Evolutionary conservation across 1,284 basidiomycete species (phyloP).

Genomic region (Rhodofomes roseus): DNA sequence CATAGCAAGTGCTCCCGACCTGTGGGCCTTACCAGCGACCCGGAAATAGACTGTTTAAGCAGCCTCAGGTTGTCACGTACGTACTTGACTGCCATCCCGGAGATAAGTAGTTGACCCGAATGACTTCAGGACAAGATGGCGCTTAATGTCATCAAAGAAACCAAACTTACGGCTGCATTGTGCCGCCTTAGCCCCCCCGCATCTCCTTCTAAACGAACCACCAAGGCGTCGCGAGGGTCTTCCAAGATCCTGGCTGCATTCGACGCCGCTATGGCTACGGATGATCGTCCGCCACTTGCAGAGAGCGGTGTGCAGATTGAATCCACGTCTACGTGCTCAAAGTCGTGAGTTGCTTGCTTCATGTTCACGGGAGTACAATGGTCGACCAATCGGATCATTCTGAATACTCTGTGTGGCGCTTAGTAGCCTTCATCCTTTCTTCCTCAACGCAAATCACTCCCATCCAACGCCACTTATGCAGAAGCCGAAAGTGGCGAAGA

Average conservation of each 20-base stretch:
- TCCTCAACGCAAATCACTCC: neutral
- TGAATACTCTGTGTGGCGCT: neutral
- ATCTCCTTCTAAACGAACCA: conserved; percentile 9
- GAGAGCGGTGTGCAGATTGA: neutral
- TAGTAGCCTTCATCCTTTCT: conserved; percentile 2
- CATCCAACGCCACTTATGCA: neutral
- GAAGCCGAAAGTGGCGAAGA: neutral
- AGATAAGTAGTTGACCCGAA: too few relatives aligned
- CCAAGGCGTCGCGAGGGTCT: neutral
- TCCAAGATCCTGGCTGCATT: conserved; percentile 22
- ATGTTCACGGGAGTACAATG: neutral
- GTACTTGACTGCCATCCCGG: too few relatives aligned
- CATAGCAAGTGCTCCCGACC: too few relatives aligned
- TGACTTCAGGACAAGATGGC: neutral
- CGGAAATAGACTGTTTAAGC: too few relatives aligned
- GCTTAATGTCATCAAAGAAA: conserved; percentile 10
- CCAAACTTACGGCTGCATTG: conserved; percentile 9
- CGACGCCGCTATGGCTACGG: conserved; percentile 15
- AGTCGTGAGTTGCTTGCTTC: neutral
- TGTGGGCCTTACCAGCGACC: too few relatives aligned
- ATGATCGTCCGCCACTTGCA: neutral
- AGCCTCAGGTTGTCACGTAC: too few relatives aligned
- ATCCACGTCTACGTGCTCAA: neutral
- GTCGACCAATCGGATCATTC: neutral
- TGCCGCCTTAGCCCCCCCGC: conserved; percentile 14